A percentile compares a stretch with the other conserved stretches of the same genome.
phyloP scores from a whole-genome alignment of 306 rosid species.

The Neltuma alba region DNA sequence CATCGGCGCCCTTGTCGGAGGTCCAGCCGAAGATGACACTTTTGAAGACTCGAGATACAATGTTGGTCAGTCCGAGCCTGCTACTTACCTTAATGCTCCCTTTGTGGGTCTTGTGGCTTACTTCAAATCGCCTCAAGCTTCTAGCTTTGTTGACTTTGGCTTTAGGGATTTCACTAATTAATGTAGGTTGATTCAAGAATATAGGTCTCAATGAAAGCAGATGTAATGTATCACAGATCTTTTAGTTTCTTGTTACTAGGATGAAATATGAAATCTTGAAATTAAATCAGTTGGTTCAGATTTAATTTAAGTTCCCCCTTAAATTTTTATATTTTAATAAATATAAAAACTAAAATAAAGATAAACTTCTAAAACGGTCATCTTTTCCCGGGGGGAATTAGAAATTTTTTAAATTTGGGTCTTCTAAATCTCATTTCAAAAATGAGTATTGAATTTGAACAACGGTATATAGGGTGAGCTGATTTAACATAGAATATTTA shows the following conservation, averaged over 20 bases:
- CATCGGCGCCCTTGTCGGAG: constrained; percentile 59
- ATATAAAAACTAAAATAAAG: not conserved
- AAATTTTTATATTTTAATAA: not conserved
- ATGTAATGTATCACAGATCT: not conserved
- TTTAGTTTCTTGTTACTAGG: not conserved
- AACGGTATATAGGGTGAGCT: not conserved
- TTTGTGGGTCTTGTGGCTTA: constrained; percentile 64
- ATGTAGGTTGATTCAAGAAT: not conserved
- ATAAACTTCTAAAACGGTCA: not conserved
- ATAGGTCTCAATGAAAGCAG: not conserved
- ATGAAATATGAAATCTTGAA: not conserved
- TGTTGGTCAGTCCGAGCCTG: constrained; percentile 51
- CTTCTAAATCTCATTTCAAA: not conserved
- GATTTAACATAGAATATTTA: too few species aligned
- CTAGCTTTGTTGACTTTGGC: not conserved
- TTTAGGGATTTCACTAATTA: not conserved
- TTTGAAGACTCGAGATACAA: constrained; percentile 47
- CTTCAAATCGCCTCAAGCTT: constrained; percentile 31
- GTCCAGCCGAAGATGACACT: constrained; percentile 50
- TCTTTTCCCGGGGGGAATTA: fast-evolving
- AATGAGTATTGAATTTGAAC: not conserved
- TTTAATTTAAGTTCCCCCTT: not conserved
- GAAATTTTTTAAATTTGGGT: not conserved
- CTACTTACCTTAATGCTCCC: constrained; percentile 63
- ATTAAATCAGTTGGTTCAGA: not conserved